phyloP scores from a whole-genome alignment of 2,329 filamentous ascomycete genomes.

The Alternaria sp. region DNA sequence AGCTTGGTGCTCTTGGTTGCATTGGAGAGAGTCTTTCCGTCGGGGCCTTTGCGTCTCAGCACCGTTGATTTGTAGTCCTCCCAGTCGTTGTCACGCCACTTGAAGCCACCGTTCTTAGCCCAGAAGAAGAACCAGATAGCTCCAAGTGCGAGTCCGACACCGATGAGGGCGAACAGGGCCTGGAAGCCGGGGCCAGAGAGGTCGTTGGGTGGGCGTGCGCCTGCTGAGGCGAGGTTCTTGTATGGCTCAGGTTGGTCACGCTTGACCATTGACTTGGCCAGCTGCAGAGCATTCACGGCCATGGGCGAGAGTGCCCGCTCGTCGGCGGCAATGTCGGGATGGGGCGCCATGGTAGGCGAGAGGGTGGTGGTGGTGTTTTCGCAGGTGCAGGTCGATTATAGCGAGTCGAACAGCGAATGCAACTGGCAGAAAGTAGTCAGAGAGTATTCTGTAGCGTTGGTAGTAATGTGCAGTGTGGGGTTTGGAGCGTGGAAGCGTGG shows the following conservation, averaged over 20 bases:
- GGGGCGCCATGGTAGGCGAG: conserved; percentile 38
- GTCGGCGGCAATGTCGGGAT: conserved; percentile 33
- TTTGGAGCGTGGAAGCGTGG: conserved; percentile 12
- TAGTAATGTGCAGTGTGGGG: conserved; percentile 18
- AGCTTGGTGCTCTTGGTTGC: conserved; percentile 83
- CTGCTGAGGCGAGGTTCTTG: conserved; percentile 37
- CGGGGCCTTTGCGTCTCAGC: conserved; percentile 83
- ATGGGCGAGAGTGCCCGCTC: conserved; percentile 37
- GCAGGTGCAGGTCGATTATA: conserved; percentile 4
- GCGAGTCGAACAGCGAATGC: conserved; percentile 13
- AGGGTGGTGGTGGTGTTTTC: conserved; percentile 13
- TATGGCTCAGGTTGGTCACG: conserved; percentile 22
- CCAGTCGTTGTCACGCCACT: conserved; percentile 87
- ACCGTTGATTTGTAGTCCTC: conserved; percentile 98
- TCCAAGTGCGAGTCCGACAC: conserved; percentile 73
- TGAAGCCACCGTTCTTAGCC: conserved; percentile 94
- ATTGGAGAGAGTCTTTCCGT: conserved; percentile 83
- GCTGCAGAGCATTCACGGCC: conserved; percentile 35
- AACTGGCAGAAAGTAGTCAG: conserved; percentile 26
- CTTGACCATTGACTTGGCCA: conserved; percentile 39
- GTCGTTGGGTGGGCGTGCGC: conserved; percentile 43
- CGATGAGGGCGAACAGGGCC: conserved; percentile 83
- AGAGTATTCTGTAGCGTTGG: conserved; percentile 7
- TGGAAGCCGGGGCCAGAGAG: conserved; percentile 70
- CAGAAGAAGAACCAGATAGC: conserved; percentile 97